Conservation (phyloP, 305 asterid genomes). For the Salvia sclarea region DNA sequence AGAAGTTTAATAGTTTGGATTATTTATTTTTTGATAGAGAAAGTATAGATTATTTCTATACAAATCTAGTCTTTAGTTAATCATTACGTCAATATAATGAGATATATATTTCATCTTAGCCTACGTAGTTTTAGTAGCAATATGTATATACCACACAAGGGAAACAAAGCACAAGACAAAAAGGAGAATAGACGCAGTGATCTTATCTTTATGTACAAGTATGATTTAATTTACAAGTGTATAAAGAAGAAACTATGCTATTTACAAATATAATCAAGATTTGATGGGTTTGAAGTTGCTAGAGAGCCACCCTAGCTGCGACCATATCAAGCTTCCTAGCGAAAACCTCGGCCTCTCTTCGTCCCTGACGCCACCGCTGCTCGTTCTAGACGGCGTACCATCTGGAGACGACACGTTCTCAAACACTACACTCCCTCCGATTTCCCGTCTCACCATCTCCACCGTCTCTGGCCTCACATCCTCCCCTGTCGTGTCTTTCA, state of each 20-base stretch:
- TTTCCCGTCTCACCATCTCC: slow-evolving; percentile 57
- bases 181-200: no score
- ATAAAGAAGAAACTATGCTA: background rate
- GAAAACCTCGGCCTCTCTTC: slow-evolving; percentile 52
- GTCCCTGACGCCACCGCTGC: slow-evolving; percentile 23
- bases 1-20: no score
- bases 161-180: no score
- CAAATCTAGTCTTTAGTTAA: no score
- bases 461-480: slow-evolving; percentile 47
- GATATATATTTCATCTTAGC: no score
- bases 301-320: slow-evolving; percentile 67
- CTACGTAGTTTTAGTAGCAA: no score
- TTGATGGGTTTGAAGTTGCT: slow-evolving; percentile 60
- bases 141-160: no score
- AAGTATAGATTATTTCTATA: no score
- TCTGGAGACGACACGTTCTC: slow-evolving; percentile 34
- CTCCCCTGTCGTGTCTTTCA: slow-evolving; percentile 66
- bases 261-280: slow-evolving; percentile 30
- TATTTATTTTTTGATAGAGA: no score
- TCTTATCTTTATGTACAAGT: no score
- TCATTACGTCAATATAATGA: no score
- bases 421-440: slow-evolving; percentile 53
- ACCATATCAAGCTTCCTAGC: slow-evolving; percentile 66
- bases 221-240: slow-evolving; percentile 15
- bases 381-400: slow-evolving; percentile 34